Base-by-base conservation (phyloP, 257 asterid species). In the Ehretia macrophylla region DNA sequence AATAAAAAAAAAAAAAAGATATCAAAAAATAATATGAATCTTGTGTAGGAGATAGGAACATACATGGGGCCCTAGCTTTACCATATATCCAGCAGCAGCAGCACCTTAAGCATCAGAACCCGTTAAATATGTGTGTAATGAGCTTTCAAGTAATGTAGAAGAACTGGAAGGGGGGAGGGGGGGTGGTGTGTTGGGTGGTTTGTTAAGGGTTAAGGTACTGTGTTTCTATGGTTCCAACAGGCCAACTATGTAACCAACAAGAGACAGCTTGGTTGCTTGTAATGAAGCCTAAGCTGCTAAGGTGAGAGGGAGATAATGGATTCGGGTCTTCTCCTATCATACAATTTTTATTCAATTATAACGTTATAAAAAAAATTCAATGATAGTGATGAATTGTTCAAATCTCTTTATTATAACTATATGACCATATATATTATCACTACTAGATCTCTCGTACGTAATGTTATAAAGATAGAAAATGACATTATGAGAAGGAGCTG, bases 221-320 rank as follows among this genome's bases (percentile, higher is more conserved):
- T 84, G 95, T 83, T 86, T 80, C 80, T 68, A 86, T 51, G 83
- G 85, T 80, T 73, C 94, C 85, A 78, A 77, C 95, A 83, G 61
- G 83, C 75, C 79, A 77, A 80, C 75, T 62, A 81, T 68, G 90
- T 67, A 74, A 61, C 76, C 88, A 88, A 91, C 99, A 92, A 89
- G 95, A 78, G 99, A 83, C 95, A 88, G 79, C 66, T 82, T 88
- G 96, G 96, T 92, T 92, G 90, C 95, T 77, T 88, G 93, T 38
- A 79, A 86, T 66, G 98, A 79, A 85, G 91, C 87, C 79, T 64
- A 70, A 65, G 56, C 32, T 51, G 22, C 56, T 46, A 60, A 63
- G 67, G 60, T 23, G 47, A 50, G 47, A 42, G 53, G 37, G 47
- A 48, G 38, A 18, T 16, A 63, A 56, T n/a, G n/a, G n/a, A n/a